phyloP scores from a whole-genome alignment of 2,329 filamentous ascomycete species.

The Aureobasidium sp. region DNA sequence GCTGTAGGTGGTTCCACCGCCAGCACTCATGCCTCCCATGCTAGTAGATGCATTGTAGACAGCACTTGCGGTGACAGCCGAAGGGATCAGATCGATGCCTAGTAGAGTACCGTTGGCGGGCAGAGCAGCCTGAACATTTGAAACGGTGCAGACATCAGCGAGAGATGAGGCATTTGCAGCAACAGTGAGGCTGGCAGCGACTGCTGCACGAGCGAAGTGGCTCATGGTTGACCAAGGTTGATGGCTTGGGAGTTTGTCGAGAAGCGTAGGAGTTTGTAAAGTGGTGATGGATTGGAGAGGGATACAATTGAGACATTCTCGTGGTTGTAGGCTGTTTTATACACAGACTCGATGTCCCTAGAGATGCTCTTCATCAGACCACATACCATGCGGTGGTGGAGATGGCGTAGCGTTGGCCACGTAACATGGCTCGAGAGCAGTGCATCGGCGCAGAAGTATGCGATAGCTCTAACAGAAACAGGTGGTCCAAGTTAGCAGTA shows the following conservation, averaged over 20 bases:
- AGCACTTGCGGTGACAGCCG: constrained; percentile 32
- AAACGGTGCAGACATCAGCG: constrained; percentile 18
- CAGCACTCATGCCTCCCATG: not conserved
- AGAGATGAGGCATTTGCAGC: constrained; percentile 14
- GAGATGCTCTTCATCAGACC: not conserved
- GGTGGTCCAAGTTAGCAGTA: not conserved
- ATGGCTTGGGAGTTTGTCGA: no score
- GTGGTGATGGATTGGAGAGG: not conserved
- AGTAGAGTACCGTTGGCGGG: constrained; percentile 18
- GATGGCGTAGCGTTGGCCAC: not conserved
- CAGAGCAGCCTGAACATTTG: constrained; percentile 17
- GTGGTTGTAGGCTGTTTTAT: not conserved
- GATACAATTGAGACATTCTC: not conserved
- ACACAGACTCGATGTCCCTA: not conserved
- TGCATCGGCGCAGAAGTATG: not conserved
- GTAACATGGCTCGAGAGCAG: not conserved
- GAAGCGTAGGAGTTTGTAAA: not conserved
- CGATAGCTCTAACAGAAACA: not conserved
- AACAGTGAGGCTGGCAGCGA: not conserved
- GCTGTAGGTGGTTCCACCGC: constrained; percentile 22
- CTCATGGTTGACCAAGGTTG: not conserved
- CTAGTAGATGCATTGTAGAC: constrained; percentile 25
- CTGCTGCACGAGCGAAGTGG: not conserved
- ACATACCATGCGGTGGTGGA: not conserved
- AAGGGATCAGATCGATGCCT: constrained; percentile 33